phyloP scores from a whole-genome alignment of 805 yeast genomes.

The Candida morakotiae region DNA sequence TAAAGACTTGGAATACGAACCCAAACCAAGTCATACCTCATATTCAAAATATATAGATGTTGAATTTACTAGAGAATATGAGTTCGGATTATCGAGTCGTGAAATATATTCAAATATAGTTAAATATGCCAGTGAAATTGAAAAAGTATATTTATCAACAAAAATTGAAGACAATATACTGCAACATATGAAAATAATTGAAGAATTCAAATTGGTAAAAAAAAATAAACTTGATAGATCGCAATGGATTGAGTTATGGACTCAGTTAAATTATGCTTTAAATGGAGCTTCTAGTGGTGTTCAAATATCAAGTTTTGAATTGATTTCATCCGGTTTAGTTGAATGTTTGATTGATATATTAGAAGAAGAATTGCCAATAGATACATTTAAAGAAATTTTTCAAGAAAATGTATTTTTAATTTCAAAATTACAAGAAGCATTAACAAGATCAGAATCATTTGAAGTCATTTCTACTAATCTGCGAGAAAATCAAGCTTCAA shows the following conservation, averaged over 20 bases:
- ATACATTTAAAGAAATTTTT: slow-evolving; percentile 44
- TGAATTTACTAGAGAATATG: slow-evolving; percentile 27
- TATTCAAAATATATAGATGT: slow-evolving; percentile 20
- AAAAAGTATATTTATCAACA: slow-evolving; percentile 19
- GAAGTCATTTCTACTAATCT: slow-evolving; percentile 47
- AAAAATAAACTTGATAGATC: slow-evolving; percentile 15
- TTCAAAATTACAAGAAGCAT: slow-evolving; percentile 62
- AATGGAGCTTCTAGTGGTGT: slow-evolving; percentile 10
- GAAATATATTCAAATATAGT: slow-evolving; percentile 14
- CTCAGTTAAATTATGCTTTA: slow-evolving; percentile 14
- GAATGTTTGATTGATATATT: slow-evolving; percentile 37
- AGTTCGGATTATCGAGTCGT: slow-evolving; percentile 13
- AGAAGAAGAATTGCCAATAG: slow-evolving; percentile 31
- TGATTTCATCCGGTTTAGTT: slow-evolving; percentile 65
- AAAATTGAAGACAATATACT: slow-evolving; percentile 16
- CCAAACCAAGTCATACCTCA: slow-evolving; percentile 12
- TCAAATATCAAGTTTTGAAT: slow-evolving; percentile 67
- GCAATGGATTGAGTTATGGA: slow-evolving; percentile 28
- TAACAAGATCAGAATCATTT: slow-evolving; percentile 71
- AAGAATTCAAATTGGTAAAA: slow-evolving; percentile 11
- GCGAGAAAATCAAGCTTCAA: slow-evolving; percentile 46
- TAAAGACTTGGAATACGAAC: slow-evolving; percentile 10
- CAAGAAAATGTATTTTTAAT: slow-evolving; percentile 36
- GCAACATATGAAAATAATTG: slow-evolving; percentile 15
- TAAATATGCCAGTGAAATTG: slow-evolving; percentile 20